Base-by-base conservation (phyloP, 108 stramenopile genomes). In the Skeletonema tropicum region DNA sequence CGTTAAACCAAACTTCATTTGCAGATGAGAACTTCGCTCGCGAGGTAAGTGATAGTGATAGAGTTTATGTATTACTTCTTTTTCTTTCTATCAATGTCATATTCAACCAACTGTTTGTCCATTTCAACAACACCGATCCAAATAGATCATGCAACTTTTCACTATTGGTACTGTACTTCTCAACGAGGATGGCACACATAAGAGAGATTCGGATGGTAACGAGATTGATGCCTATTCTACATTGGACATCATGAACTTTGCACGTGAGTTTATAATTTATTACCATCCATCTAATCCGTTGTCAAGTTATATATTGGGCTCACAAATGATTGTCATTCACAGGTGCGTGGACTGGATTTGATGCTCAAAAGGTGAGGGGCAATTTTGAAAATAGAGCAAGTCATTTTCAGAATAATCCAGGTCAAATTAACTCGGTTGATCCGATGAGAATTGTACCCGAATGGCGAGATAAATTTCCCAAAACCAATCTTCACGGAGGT, bases 331-430 rank as follows among this genome's bases (percentile, higher is more conserved):
- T n/a, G n/a, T n/a, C 77, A 19, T 84, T 85, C 17, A 74, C 89
- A 26, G 65, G 88, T 14, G 87, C 83, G 6, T 89, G 88, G 91
- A 92, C 91, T 19, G 91, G 88, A 13, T 86, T 89, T 57, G 69
- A 75, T 41, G 45, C 66, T 23, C 67, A 66, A 17, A 19, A 45
- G 42, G 14, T 29, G 10, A 73, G 88, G 14, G 84, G 82, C 13
- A 89, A 89, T 42, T 75, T 74, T 42, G 86, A 87, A 64, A 75
- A 79, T 14, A 14, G 3, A n/a, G 6, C 19, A n/a, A n/a, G n/a
- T n/a, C n/a, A n/a, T 60, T 17, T 0, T 65, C n/a, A 26, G 41
- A 59, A 4, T n/a, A n/a, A n/a, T n/a, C n/a, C n/a, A n/a, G n/a
- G n/a, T n/a, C n/a, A n/a, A n/a, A n/a, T n/a, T n/a, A 78, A 76